Percentiles rank a stretch among this genome's conserved stretches.
These are phyloP conservation scores for Tulasnella sp. DNA, from an alignment of 768 basidiomycete species.

Conservation along the genomic window DNA sequence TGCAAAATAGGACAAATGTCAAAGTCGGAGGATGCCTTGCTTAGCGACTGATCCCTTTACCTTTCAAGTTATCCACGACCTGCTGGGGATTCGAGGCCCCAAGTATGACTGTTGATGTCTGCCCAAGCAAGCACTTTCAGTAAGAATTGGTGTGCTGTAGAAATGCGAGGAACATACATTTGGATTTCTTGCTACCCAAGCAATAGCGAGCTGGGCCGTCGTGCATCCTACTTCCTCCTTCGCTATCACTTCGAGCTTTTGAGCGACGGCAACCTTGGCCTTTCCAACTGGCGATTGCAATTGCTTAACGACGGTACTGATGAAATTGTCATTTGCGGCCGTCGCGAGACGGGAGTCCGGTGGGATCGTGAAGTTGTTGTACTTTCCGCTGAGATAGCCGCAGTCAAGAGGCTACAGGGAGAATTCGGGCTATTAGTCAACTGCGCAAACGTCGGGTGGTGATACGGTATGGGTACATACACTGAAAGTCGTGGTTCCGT, in stretches of 20 bases:
- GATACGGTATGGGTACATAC: not conserved
- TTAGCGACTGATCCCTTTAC: not conserved
- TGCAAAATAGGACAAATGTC: not conserved
- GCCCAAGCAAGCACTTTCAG: slow-evolving; percentile 25
- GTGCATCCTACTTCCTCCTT: slow-evolving; percentile 57
- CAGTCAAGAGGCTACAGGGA: slow-evolving; percentile 68
- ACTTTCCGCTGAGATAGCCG: slow-evolving; percentile 76
- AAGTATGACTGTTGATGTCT: slow-evolving; percentile 60
- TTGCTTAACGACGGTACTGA: slow-evolving; percentile 52
- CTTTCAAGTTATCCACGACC: slow-evolving; percentile 59
- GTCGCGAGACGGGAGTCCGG: slow-evolving; percentile 62
- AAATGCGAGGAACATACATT: slow-evolving; percentile 39
- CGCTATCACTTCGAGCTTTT: slow-evolving; percentile 65
- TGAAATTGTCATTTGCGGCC: slow-evolving; percentile 51
- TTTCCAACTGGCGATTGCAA: slow-evolving; percentile 47
- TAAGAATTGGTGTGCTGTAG: not conserved
- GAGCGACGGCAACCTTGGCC: slow-evolving; percentile 54
- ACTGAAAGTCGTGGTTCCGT: not conserved
- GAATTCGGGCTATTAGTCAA: slow-evolving; percentile 60
- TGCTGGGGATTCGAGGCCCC: slow-evolving; percentile 64
- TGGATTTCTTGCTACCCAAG: slow-evolving; percentile 67
- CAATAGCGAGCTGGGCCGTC: slow-evolving; percentile 65
- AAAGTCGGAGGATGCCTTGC: not conserved
- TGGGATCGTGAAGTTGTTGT: slow-evolving; percentile 51
- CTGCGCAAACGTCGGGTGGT: not conserved